phyloP scores from a whole-genome alignment of 1,284 basidiomycete genomes.

The Sanghuangporus baumii region DNA sequence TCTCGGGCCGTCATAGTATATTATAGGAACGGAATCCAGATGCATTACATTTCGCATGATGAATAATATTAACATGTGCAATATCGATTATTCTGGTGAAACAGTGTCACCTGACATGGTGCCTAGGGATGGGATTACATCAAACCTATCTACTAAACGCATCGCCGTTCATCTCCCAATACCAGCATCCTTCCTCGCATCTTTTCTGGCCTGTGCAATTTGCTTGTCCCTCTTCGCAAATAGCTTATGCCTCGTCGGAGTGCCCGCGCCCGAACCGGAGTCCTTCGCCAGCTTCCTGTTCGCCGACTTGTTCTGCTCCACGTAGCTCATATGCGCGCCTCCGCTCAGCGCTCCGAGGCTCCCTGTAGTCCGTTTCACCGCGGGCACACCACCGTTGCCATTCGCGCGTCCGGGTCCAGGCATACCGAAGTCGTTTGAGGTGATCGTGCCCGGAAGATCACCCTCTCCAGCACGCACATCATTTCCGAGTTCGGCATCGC shows the following conservation, averaged over 20 bases:
- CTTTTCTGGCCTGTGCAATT: conserved; percentile 52
- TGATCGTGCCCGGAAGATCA: conserved; percentile 75
- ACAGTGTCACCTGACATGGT: too few species aligned
- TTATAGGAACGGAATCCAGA: too few species aligned
- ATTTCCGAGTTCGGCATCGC: conserved; percentile 82
- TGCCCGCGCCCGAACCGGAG: conserved; percentile 19
- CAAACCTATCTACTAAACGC: too few species aligned
- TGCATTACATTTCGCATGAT: too few species aligned
- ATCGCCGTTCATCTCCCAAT: not conserved
- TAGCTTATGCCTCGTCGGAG: conserved; percentile 64
- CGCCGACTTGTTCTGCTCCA: conserved; percentile 87
- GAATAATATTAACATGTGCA: too few species aligned
- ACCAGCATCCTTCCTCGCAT: conserved; percentile 26
- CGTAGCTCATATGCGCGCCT: conserved; percentile 85
- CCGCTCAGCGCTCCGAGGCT: conserved; percentile 83
- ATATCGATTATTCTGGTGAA: too few species aligned
- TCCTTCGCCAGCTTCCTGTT: conserved; percentile 81
- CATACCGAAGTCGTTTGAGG: conserved; percentile 66
- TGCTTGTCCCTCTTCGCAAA: conserved; percentile 80
- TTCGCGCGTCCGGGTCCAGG: conserved; percentile 21
- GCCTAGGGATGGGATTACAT: too few species aligned
- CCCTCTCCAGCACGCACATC: conserved; percentile 73
- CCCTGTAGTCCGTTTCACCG: conserved; percentile 80
- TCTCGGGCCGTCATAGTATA: too few species aligned
- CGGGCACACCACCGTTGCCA: conserved; percentile 37